A percentile compares a stretch with the other conserved stretches of the same genome.
Evolutionary conservation across 306 rosid genomes (phyloP).

Genomic region (Quercus cerris): DNA sequence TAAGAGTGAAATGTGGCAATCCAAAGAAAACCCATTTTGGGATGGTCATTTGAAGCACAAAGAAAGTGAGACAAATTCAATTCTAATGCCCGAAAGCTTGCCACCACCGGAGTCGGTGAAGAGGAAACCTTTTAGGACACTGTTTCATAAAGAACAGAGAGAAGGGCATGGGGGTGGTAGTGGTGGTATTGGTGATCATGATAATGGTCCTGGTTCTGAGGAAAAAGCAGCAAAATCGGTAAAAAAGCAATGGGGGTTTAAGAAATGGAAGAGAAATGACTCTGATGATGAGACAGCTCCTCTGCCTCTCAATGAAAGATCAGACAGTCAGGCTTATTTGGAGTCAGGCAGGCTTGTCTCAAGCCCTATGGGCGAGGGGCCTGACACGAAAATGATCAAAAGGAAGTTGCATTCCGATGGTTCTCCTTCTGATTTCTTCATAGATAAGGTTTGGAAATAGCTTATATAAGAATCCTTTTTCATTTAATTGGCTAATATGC

Average conservation of each 20-base stretch:
- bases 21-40: constrained; percentile 42
- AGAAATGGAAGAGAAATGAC: constrained; percentile 75
- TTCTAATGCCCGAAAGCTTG: constrained; percentile 61
- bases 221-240: constrained; percentile 42
- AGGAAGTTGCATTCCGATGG: constrained; percentile 70
- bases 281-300: constrained; percentile 79
- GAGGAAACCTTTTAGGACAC: constrained; percentile 67
- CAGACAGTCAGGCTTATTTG: constrained; percentile 46
- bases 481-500: not conserved
- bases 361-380: constrained; percentile 54
- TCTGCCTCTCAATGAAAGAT: constrained; percentile 60
- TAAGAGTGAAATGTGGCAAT: constrained; percentile 15
- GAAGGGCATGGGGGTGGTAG: constrained; percentile 32
- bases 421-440: constrained; percentile 75
- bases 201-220: constrained; percentile 20
- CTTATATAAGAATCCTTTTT: not conserved
- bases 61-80: constrained; percentile 36
- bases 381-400: constrained; percentile 58
- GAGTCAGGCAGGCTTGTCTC: constrained; percentile 26
- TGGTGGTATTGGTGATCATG: constrained; percentile 21
- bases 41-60: constrained; percentile 24
- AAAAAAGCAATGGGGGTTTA: constrained; percentile 74
- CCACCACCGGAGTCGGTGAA: constrained; percentile 39
- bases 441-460: constrained; percentile 61
- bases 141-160: constrained; percentile 67